Evolutionary conservation across 139 green algal species (phyloP).

Genomic region (Edaphochlamys debaryana): DNA sequence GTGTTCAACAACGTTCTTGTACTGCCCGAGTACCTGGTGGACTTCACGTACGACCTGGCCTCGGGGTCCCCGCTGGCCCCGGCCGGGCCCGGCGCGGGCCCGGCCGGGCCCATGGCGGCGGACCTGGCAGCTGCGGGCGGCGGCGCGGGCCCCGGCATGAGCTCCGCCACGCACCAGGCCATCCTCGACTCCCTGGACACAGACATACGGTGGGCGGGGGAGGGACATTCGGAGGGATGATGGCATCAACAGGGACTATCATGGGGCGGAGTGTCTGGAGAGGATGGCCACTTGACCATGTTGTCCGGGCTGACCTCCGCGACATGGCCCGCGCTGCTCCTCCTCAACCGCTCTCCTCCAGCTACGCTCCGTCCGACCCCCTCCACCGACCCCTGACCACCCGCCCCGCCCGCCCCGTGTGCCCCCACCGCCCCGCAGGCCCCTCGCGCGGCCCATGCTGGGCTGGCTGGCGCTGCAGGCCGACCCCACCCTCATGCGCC

Average conservation of each 20-base stretch:
- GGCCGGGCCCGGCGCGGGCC: neutral
- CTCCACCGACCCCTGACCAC: no score
- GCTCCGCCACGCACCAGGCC: conserved; percentile 1
- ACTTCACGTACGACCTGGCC: conserved; percentile 61
- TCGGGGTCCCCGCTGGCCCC: neutral
- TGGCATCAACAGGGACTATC: no score
- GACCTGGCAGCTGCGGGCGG: neutral
- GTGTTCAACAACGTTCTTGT: conserved; percentile 69
- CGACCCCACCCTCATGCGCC: conserved; percentile 13
- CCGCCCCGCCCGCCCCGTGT: neutral
- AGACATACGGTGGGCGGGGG: conserved; percentile 46
- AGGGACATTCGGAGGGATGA: no score
- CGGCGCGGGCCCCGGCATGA: neutral
- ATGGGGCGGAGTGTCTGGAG: no score
- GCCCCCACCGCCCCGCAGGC: conserved; percentile 1
- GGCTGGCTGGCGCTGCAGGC: conserved; percentile 57
- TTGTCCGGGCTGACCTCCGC: no score
- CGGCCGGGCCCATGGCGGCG: neutral
- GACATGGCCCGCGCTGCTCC: no score
- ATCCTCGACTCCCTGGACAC: conserved; percentile 45
- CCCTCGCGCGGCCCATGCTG: conserved; percentile 51
- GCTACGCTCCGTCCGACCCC: no score
- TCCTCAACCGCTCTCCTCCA: no score
- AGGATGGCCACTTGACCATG: no score
- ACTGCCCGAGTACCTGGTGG: conserved; percentile 82